Conservation (phyloP, 75 land plant species). For the Adiantum capillusveneris region DNA sequence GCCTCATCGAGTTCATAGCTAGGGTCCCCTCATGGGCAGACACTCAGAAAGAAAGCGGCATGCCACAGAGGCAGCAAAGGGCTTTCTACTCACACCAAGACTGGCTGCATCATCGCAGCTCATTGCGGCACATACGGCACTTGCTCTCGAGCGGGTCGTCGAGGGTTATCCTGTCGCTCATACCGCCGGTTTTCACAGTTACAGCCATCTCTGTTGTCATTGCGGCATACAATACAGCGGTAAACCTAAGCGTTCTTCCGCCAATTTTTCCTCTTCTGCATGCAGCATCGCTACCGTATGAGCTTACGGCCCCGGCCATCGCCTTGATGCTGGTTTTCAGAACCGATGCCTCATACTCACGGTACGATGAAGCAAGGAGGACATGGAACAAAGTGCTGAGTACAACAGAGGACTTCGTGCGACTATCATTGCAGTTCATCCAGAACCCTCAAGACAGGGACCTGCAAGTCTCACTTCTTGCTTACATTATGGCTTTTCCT, state of each 20-base stretch:
- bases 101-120: slow-evolving; percentile 47
- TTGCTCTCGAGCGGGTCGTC: slow-evolving; percentile 32
- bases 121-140: slow-evolving; percentile 33
- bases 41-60: slow-evolving; percentile 31
- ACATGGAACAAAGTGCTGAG: slow-evolving; percentile 44
- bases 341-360: slow-evolving; percentile 45
- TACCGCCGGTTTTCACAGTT: slow-evolving; percentile 31
- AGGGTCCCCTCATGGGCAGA: slow-evolving; percentile 31
- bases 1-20: neutral
- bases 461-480: slow-evolving; percentile 10
- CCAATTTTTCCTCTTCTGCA: slow-evolving; percentile 35
- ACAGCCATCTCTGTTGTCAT: slow-evolving; percentile 23
- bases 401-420: slow-evolving; percentile 35
- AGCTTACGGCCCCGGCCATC: slow-evolving; percentile 45
- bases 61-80: slow-evolving; percentile 35
- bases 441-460: slow-evolving; percentile 5
- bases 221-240: slow-evolving; percentile 22
- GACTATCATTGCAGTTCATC: slow-evolving; percentile 12
- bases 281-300: slow-evolving; percentile 32
- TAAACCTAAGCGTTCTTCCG: slow-evolving; percentile 14
- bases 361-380: slow-evolving; percentile 47
- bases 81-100: slow-evolving; percentile 34
- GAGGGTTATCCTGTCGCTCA: slow-evolving; percentile 31
- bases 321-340: slow-evolving; percentile 42
- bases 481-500: slow-evolving; percentile 42